Evolutionary conservation across 1,284 basidiomycete species (phyloP), one percentile per base, ranked within the genome.

Genomic region (Schizophyllum amplum): DNA sequence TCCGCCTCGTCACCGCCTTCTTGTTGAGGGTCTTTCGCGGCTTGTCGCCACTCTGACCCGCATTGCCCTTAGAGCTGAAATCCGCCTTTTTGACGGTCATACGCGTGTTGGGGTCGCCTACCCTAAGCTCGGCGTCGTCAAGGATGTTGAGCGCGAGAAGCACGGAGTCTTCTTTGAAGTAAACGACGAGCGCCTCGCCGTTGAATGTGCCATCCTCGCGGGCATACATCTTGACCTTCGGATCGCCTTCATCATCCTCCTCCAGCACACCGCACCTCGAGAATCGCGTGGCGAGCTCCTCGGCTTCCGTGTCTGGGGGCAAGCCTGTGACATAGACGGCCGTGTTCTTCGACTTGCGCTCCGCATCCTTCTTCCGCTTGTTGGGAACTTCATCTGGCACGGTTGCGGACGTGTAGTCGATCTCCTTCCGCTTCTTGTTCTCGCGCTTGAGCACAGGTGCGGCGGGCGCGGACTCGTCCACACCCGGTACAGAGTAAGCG

Each of bases 141-240:
- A 99, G 76, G 60, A 99, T 78, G 60, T 80, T 89, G 56, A 94
- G 72, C 1, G 95, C 96, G 55, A 99, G 77, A 11, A 79, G 75
- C 17, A 99, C 97, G 25, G 91, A 94, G 61, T 95, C 96, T 67
- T 96, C 93, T 70, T 98, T 98, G 78, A 98, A 97, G 71, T 92
- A 99, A 51, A 98, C 94, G 57, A 99, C 87, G 61, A 99, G 74
- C 1, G 96, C 96, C 63, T 99, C 96, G 27, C 97, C 96, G 65
- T 86, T 97, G 72, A 98, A 98, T 27, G 78, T 72, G n/a, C 94
- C 94, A 60, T 92, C 86, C 1, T 92, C 92, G 61, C 84, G 85
- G 56, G 89, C 86, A 71, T 99, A 99, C 75, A 99, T 79, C 76
- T 99, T 98, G 69, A 98, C 82, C 63, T 95, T 90, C 13, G 90